Base-by-base conservation (phyloP, 768 basidiomycete species). In the Rhizopogon vulgaris region DNA sequence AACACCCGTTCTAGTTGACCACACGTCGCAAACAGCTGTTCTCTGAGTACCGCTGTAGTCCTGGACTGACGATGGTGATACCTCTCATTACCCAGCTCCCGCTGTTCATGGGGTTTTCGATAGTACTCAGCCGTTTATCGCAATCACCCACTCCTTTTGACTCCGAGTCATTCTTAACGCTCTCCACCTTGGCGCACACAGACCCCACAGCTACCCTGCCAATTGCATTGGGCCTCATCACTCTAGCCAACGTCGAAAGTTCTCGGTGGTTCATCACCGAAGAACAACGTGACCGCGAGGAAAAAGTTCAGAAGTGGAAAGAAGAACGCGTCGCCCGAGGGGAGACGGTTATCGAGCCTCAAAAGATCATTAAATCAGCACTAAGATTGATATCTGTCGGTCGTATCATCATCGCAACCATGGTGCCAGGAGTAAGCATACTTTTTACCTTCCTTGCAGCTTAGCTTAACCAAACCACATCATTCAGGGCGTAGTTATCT, bases 241-340 rank as follows among this genome's bases (percentile, higher is more conserved):
- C 86, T 9, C 74, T 91, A 72, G 85, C 84, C 2, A 90, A 90
- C 56, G 84, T 89, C 10, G 90, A 92, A 61, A 82, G 85, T 7
- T 78, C 82, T 34, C 78, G 78, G 38, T 90, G 86, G 88, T 78
- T 90, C 54, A 72, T 83, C 70, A 79, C 75, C 30, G 74, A 82
- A 4, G 77, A 75, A 14, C 79, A 81, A 56, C 74, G 73, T 37
- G 74, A 78, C 60, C 77, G 76, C 38, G 69, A 76, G 51, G 73
- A 72, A 49, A 67, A 70, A 36, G 71, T 76, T 30, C 75, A 79
- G 55, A 71, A 76, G 53, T 70, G 73, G 61, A 76, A 71, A 46
- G 77, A 74, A 36, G 69, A 70, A 45, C 75, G 62, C 47, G 63
- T 70, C 5, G 71, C 74, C 42, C 72, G 68, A 49, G 70, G 76